These are phyloP conservation scores for Cyberlindnera euphorbiae DNA, from an alignment of 805 yeast genomes.

Conservation along the genomic window DNA sequence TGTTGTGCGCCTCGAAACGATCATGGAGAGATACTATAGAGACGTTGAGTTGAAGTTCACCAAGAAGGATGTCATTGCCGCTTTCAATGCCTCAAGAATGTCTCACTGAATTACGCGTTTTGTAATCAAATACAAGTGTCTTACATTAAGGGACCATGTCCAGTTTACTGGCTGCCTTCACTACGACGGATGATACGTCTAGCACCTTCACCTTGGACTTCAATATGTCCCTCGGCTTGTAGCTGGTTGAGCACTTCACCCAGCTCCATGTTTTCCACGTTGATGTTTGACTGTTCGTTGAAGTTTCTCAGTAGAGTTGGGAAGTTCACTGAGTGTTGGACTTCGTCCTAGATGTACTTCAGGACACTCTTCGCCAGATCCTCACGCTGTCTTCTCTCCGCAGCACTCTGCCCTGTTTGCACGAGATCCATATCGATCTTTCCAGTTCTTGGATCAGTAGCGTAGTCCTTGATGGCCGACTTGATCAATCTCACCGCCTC, in stretches of 20 bases:
- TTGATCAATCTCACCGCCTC: constrained; percentile 93
- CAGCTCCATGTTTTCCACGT: constrained; percentile 68
- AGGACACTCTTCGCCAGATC: constrained; percentile 64
- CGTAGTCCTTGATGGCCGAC: constrained; percentile 94
- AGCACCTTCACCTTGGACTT: constrained; percentile 67
- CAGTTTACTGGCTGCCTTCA: no score
- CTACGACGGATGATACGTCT: constrained; percentile 46
- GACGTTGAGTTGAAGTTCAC: constrained; percentile 49
- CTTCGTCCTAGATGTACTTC: constrained; percentile 42
- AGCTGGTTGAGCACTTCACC: constrained; percentile 62
- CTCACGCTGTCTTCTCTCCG: constrained; percentile 73
- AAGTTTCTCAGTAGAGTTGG: constrained; percentile 54
- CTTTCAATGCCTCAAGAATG: constrained; percentile 37
- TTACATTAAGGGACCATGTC: no score
- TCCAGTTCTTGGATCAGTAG: constrained; percentile 96
- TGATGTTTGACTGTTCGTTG: constrained; percentile 59
- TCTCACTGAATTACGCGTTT: constrained; percentile 1
- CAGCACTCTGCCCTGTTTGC: constrained; percentile 90
- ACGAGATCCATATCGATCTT: constrained; percentile 95
- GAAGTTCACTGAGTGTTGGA: constrained; percentile 48
- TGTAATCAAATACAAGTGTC: no score
- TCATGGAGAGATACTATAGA: constrained; percentile 48
- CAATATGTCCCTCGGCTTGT: constrained; percentile 65
- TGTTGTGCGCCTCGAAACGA: constrained; percentile 47
- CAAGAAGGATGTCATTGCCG: constrained; percentile 51